phyloP scores from a whole-genome alignment of 257 asterid genomes.

The Scutellaria baicalensis region DNA sequence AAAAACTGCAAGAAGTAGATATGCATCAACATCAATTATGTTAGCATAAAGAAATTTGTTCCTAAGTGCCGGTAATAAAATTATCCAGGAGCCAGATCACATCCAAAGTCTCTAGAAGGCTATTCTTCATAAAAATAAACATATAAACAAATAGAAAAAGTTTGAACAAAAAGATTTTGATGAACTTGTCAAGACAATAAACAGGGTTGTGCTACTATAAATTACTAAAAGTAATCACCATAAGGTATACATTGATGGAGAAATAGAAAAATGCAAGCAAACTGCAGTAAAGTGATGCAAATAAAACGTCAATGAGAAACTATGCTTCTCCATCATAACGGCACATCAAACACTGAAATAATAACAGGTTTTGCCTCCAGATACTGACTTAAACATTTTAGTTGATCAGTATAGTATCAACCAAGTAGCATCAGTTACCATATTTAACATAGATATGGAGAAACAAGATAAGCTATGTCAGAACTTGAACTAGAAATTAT shows the following conservation, averaged over 20 bases:
- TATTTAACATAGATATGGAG: not conserved
- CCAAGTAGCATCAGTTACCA: not conserved
- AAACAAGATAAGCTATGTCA: not conserved
- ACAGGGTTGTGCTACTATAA: too few species aligned
- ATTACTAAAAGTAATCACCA: not conserved
- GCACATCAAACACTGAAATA: not conserved
- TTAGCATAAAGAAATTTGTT: not conserved
- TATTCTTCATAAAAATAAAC: too few species aligned
- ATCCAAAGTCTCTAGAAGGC: not conserved
- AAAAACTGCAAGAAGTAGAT: slow-evolving; percentile 5
- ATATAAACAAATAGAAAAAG: too few species aligned
- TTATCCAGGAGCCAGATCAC: not conserved
- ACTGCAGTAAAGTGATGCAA: not conserved
- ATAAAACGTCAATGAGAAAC: not conserved
- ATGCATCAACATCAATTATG: slow-evolving; percentile 8
- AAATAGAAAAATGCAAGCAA: not conserved
- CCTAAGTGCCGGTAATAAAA: not conserved
- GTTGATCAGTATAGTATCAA: not conserved
- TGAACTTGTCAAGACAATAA: too few species aligned
- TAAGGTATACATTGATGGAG: not conserved
- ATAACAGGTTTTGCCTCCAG: not conserved
- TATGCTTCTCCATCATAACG: not conserved
- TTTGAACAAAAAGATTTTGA: too few species aligned
- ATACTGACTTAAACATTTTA: not conserved
- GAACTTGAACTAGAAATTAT: not conserved